Percentiles rank a stretch among this genome's conserved stretches.
Conservation (phyloP, 805 yeast genomes). For the Jamesozyma hellenica region DNA sequence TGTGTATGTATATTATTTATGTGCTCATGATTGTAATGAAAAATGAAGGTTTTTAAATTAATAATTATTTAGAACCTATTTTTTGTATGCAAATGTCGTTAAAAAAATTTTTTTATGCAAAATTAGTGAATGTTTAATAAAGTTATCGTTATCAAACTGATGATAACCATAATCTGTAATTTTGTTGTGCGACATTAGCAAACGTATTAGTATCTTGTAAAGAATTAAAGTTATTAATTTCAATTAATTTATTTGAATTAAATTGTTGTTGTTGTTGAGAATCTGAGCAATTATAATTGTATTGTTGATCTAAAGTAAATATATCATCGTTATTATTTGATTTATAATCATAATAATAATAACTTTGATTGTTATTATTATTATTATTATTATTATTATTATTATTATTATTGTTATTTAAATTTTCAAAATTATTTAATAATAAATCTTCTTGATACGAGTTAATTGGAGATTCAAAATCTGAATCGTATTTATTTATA, state of each 20-base stretch:
- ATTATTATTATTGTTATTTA: too few relatives aligned
- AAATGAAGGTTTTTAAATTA: not conserved
- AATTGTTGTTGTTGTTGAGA: not conserved
- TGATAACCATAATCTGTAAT: constrained; percentile 22
- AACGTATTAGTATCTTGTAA: constrained; percentile 9
- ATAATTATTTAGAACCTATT: not conserved
- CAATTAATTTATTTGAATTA: not conserved
- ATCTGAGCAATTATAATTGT: not conserved
- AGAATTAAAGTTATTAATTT: too few relatives aligned
- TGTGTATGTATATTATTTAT: not conserved
- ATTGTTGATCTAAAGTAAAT: not conserved
- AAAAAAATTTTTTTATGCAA: not conserved
- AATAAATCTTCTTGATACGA: constrained; percentile 6
- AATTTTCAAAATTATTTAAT: not conserved
- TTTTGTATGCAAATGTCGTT: not conserved
- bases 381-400: too few relatives aligned
- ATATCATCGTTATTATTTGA: not conserved
- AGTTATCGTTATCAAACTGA: constrained; percentile 11
- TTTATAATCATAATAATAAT: not conserved
- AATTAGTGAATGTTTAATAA: not conserved
- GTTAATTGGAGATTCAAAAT: not conserved
- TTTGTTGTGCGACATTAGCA: constrained; percentile 22
- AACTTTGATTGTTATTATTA: not conserved
- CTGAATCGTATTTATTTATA: not conserved
- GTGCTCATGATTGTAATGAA: not conserved